Percentiles rank a stretch among this genome's conserved stretches.
Conservation (phyloP, 805 yeast genomes). For the Yarrowia hollandica region DNA sequence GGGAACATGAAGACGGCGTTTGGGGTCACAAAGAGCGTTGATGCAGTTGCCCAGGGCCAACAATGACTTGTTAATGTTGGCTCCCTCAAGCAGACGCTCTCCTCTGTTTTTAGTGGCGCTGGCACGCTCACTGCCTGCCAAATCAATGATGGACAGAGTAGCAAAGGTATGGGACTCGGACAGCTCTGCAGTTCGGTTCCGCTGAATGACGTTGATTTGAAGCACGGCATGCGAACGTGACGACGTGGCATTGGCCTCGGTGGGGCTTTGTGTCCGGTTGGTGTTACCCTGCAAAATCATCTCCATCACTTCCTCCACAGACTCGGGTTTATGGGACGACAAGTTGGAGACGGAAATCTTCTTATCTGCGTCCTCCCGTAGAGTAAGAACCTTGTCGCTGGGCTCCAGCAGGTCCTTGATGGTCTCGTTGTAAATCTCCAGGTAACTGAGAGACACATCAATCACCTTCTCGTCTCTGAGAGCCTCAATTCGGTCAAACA, state of each 20-base stretch:
- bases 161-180: constrained; percentile 71
- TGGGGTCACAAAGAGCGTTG: constrained; percentile 79
- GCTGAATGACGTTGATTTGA: constrained; percentile 70
- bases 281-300: constrained; percentile 68
- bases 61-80: constrained; percentile 84
- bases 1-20: constrained; percentile 73
- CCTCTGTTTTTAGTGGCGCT: constrained; percentile 86
- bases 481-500: constrained; percentile 62
- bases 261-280: constrained; percentile 80
- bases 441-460: constrained; percentile 61
- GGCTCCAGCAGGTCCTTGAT: constrained; percentile 77
- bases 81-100: constrained; percentile 80
- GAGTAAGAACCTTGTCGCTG: constrained; percentile 45
- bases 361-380: constrained; percentile 70
- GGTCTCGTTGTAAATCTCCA: constrained; percentile 90
- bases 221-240: constrained; percentile 93
- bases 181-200: constrained; percentile 59
- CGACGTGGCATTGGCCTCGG: constrained; percentile 87
- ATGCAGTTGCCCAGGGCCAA: constrained; percentile 92
- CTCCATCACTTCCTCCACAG: constrained; percentile 51
- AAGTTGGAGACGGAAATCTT: constrained; percentile 72
- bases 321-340: constrained; percentile 57
- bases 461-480: constrained; percentile 55
- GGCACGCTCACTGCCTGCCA: constrained; percentile 96
- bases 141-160: constrained; percentile 80